Conservation (phyloP, 306 rosid genomes). For the Hippophae tibetana region DNA sequence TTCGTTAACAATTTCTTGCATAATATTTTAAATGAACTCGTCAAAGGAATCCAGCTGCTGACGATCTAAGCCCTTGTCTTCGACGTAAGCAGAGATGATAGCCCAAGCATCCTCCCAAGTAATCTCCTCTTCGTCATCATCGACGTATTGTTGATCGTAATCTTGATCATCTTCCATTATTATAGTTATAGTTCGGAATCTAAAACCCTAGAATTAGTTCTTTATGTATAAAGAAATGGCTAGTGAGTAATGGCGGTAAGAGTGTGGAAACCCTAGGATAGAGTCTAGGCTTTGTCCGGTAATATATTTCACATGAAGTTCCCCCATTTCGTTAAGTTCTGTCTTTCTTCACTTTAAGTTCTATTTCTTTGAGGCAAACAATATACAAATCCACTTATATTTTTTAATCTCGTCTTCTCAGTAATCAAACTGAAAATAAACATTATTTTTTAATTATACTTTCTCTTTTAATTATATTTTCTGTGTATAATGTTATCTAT, state of each 20-base stretch:
- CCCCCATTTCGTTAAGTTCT: too few relatives aligned
- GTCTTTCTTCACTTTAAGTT: too few relatives aligned
- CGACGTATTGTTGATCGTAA: constrained; percentile 56
- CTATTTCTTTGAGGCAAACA: too few relatives aligned
- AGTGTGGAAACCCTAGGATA: constrained; percentile 8
- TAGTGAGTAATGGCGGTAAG: too few relatives aligned
- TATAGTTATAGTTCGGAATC: background rate
- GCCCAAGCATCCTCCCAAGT: constrained; percentile 98
- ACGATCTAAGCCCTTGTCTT: constrained; percentile 84
- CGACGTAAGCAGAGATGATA: constrained; percentile 88
- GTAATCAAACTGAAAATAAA: too few relatives aligned
- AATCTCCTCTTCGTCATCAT: constrained; percentile 71
- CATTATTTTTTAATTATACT: too few relatives aligned
- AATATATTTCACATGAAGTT: too few relatives aligned
- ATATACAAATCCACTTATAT: too few relatives aligned
- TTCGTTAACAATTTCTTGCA: constrained; percentile 96
- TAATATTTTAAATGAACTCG: constrained; percentile 87
- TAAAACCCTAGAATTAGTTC: constrained; percentile 4
- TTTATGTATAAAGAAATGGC: background rate
- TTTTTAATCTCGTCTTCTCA: too few relatives aligned
- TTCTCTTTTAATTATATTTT: too few relatives aligned
- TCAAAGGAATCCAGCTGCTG: constrained; percentile 96
- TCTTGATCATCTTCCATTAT: constrained; percentile 68
- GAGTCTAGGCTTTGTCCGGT: background rate
- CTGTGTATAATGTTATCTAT: too few relatives aligned